Evolutionary conservation across 1,284 basidiomycete genomes (phyloP), one percentile per base, ranked within the genome.

Genomic region (Cryptococcus depauperatus): DNA sequence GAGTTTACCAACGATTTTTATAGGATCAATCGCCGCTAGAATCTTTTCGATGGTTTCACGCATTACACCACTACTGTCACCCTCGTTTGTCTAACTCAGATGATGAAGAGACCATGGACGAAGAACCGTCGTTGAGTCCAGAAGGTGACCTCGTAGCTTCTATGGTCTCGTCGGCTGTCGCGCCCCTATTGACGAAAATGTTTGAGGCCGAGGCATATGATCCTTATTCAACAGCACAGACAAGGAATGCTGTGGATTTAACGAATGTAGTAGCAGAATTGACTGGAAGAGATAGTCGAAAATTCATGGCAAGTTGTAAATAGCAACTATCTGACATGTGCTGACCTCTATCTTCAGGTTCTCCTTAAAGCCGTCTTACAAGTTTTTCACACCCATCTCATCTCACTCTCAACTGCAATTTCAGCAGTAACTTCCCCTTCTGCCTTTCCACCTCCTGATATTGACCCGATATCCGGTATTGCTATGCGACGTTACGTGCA

Each of bases 61-160:
- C 80, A 1, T 69, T 95, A 3, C 81, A 88, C 56, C 76, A 79
- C 30, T 95, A 90, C 66, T 87, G 84, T 10, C 77, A 80, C 21
- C 81, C 81, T 45, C 14, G 29, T 26, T 19, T 21, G 18, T 18
- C 28, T 22, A 35, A 38, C 18, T 71, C 55, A 16, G 59, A 64
- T 11, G 60, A 61, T n/a, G 66, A 68, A 40, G 56, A 73, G 41
- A 75, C 73, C 16, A 67, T 74, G 23, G 73, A 74, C 3, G 74
- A 76, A 38, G 63, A 67, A 37, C 78, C 78, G 46, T 68, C 76
- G 10, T 67, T 84, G n/a, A 81, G 85, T 7, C 79, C 84, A 1
- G 87, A 91, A 50, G 86, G 85, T 11, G 88, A 93, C 60, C 74
- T 93, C n/a, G 82, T 90, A 21, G 80, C 85, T 16, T 83, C 85